Base-by-base conservation (phyloP, 805 yeast genomes). In the Myxozyma melibiosi region DNA sequence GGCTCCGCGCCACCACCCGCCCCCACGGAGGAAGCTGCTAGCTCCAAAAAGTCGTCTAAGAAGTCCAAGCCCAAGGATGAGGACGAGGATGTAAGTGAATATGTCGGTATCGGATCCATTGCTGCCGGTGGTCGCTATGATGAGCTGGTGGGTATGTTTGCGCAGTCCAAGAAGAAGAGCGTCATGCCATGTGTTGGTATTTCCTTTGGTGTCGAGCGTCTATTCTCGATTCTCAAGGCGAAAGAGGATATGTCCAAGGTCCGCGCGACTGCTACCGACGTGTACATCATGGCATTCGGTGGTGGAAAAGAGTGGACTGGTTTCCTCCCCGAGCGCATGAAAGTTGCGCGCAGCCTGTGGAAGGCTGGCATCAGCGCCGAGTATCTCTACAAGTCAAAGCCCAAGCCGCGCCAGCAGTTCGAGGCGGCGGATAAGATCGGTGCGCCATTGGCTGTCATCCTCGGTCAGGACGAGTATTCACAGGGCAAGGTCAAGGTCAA, bases 41-140 rank as follows among this genome's bases (percentile, higher is more conserved):
- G 20, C 11, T 65, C 57, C 38, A 41, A 52, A 49, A 56, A 58
- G 40, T 59, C 58, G 53, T 43, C 57, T 44, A 56, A 55, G 42
- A 66, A 62, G 57, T 77, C 75, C 73, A 75, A 74, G 65, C 71
- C 79, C 47, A 72, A 69, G 49, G 73, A 70, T 46, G 58, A 66
- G 57, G 73, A 68, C 39, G 88, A 80, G 16, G 92, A 82, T 51
- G 97, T 90, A 65, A 97, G 94, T 73, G 97, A 96, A 55, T 88
- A 96, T 51, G 98, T 94, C 53, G 99, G 99, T 66, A 96, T 92
- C 41, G 99, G 99, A 34, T 94, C 99, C 4, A 90, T 94, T 68
- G 96, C 97, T 50, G 99, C 96, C 48, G 99, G 99, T 76, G 99
- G 99, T 64, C 88, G 99, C 74, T 94, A 94, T 74, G 99, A 94